Base-by-base conservation (phyloP, 129 eudicot genomes). In the Ambrosia trifida region DNA sequence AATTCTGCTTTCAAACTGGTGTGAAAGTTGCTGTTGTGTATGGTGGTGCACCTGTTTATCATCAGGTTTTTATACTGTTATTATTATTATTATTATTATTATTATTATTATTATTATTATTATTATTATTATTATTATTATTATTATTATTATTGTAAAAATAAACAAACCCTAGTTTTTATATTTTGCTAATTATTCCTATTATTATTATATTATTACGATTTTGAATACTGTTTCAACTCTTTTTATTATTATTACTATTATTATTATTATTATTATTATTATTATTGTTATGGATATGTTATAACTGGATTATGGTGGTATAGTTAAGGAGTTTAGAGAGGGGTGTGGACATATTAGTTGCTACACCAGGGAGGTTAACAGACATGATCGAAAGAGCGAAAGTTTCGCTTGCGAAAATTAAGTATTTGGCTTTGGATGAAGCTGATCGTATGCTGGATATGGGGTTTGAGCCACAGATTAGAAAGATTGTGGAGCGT, bases 391-490 rank as follows among this genome's bases (percentile, higher is more conserved):
- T 91, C 3, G 97, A 91, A 69, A 76, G 96, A 64, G 86, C 81
- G 3, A 91, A 49, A 70, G 72, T 88, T 57, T 88, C 97, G 12
- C 86, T 91, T 5, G 53, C 49, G 24, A 85, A 38, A 75, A 72
- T 91, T 28, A 88, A 74, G 72, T 88, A 85, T 74, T 64, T 91
- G 71, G 90, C 93, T 58, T 63, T 91, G 7, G 97, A 91, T n/a
- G 97, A 91, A 53, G 97, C 97, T 18, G 97, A 91, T 61, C 77
- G 97, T 30, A 91, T 91, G 96, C 53, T 91, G 79, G 97, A 91
- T 74, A 91, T 91, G 97, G 97, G 97, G 1, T 91, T 91, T 49
- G 97, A 88, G 74, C 92, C 83, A 4, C 95, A 91, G 70, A 83
- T 91, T 40, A 62, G 97, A 32, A 86, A 83, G 79, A 88, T 91